Evolutionary conservation across 495 filamentous ascomycete species (phyloP).

Genomic region (Oleoguttula mirabilis): DNA sequence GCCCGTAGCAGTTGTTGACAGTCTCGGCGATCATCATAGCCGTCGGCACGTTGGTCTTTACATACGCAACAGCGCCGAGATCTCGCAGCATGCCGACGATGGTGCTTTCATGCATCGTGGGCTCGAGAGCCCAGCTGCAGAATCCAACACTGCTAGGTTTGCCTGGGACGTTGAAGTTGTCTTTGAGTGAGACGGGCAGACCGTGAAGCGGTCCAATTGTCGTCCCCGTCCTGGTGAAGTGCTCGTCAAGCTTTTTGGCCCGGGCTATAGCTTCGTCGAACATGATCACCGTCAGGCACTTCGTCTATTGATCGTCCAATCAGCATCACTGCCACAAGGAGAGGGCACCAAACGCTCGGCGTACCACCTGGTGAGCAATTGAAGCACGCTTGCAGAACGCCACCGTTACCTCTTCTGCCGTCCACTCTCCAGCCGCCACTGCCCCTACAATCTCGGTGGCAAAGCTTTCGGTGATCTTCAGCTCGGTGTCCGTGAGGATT

Average conservation of each 20-base stretch:
- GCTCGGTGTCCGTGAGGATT: constrained; percentile 15
- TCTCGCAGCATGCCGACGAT: constrained; percentile 27
- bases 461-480: constrained; percentile 20
- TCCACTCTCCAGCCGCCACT: constrained; percentile 17
- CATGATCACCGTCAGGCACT: constrained; percentile 51
- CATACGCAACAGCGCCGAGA: constrained; percentile 31
- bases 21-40: constrained; percentile 23
- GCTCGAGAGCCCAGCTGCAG: constrained; percentile 22
- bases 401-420: constrained; percentile 36
- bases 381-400: constrained; percentile 48
- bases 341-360: no score
- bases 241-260: constrained; percentile 45
- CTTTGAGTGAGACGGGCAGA: constrained; percentile 27
- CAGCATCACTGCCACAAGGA: not conserved
- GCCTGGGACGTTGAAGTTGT: constrained; percentile 28
- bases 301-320: constrained; percentile 29
- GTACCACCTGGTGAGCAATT: constrained; percentile 45
- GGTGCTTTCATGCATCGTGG: constrained; percentile 17
- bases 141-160: constrained; percentile 23
- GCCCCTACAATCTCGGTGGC: constrained; percentile 18
- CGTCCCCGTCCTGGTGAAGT: constrained; percentile 23
- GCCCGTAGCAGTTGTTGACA: constrained; percentile 18
- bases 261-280: constrained; percentile 49
- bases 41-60: constrained; percentile 33
- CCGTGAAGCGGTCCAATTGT: constrained; percentile 37